Evolutionary conservation across 2,329 filamentous ascomycete species (phyloP), one percentile per base, ranked within the genome.

Genomic region (Arthrobotrys iridis): DNA sequence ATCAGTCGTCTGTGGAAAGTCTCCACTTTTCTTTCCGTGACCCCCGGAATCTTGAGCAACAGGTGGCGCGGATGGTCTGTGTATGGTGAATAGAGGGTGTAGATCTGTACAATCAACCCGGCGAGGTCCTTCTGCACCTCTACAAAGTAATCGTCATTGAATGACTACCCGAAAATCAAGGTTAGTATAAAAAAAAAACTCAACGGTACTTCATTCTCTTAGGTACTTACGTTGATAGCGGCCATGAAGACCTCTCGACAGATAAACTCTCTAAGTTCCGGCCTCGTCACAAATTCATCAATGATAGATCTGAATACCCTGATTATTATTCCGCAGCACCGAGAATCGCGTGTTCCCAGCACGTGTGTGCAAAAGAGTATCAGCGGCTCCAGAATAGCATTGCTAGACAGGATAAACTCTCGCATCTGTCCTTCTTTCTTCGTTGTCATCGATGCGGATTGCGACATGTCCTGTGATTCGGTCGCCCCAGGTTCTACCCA

Each of bases 61-160:
- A 98, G 87, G 3, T 89, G 84, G 18, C 89, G 86, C 0, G 93
- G 92, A 0, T 91, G 95, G 4, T 85, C 80, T 5, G 90, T 93
- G 30, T 87, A 82, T 0, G 87, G 84, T 10, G 88, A 88, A 81
- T 97, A 97, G 76, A 91, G 87, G 6, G 90, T 87, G 79, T 97
- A 86, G 76, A 98, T 95, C 2, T 90, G 88, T 0, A 93, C 93
- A 76, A 99, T 97, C 37, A 98, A 85, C 20, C 89, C 88, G 0
- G 93, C 94, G 20, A 99, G 86, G 59, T 99, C 93, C 81, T 93
- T 94, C 80, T 99, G 95, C 77, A 96, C 88, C 78, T 99, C 95
- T 33, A 97, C 93, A 82, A 98, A 99, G 82, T 98, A 97, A 0
- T 93, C 90, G 78, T 99, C 95, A 82, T 98, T 92, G 58, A 99